Evolutionary conservation across 2,329 filamentous ascomycete species (phyloP), one percentile per base, ranked within the genome.

Genomic region (Fusarium keratoplasticum): DNA sequence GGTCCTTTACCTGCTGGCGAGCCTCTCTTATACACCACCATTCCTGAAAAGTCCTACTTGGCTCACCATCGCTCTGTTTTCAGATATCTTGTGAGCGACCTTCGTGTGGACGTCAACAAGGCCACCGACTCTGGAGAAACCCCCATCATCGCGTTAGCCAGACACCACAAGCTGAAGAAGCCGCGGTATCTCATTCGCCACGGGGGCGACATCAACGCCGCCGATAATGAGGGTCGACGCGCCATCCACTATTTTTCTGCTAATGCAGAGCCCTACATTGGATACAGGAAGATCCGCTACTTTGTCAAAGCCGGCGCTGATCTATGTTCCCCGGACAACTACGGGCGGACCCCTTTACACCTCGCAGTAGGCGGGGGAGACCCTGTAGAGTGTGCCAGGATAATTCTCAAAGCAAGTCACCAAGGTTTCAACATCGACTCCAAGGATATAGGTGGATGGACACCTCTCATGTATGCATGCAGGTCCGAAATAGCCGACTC

Each of bases 391-490:
- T 22, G 11, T 55, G 20, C n/a, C 4, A 33, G n/a, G n/a, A 20
- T 9, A 13, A 35, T 58, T 13, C 11, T 58, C 20, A 58, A 22
- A n/a, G 35, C 14, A 6, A 7, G 20, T 22, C 10, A 16, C 1
- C 16, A 14, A 5, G 6, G 9, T 2, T 38, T 38, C 1, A 14
- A 66, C 6, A 11, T 55, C 5, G 25, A 62, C 20, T 1, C 55
- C 1, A 42, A 13, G 20, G 58, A 66, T 13, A 14, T 4, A 4
- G 64, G 62, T 27, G 58, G 58, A 27, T 66, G 64, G 64, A 55
- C 58, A 4, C 64, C 64, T 1, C 58, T 66, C 2, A 66, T 66
- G 58, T 62, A 60, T 36, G 64, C 44, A 11, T 66, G 64, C n/a
- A 62, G 38, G 31, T 20, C 11, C 5, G 8, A 14, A 5, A 6